Conservation (phyloP, 805 yeast genomes). For the Hanseniaspora singularis region DNA sequence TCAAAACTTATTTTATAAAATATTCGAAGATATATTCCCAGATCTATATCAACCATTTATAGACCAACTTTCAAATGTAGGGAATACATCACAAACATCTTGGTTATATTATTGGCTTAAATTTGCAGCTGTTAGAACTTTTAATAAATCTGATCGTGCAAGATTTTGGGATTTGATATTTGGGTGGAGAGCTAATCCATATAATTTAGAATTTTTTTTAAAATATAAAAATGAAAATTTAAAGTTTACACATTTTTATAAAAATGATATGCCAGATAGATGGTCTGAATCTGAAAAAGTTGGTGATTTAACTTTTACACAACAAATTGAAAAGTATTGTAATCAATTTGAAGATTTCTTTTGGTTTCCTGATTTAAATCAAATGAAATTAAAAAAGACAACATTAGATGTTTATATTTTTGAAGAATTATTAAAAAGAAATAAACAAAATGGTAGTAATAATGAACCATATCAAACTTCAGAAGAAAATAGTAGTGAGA, state of each 20-base stretch:
- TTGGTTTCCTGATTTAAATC: constrained; percentile 30
- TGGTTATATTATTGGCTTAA: constrained; percentile 95
- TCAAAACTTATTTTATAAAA: constrained; percentile 39
- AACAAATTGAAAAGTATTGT: constrained; percentile 18
- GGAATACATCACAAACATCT: constrained; percentile 47
- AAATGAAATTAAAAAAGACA: constrained; percentile 23
- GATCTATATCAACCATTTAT: constrained; percentile 63
- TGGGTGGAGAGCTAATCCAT: constrained; percentile 53
- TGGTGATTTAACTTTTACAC: constrained; percentile 11
- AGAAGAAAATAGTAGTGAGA: not conserved
- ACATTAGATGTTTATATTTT: constrained; percentile 25
- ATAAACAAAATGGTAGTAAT: constrained; percentile 16
- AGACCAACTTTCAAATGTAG: constrained; percentile 53
- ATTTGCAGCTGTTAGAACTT: constrained; percentile 75
- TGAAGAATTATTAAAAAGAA: constrained; percentile 23
- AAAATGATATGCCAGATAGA: constrained; percentile 14
- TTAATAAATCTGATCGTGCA: constrained; percentile 72
- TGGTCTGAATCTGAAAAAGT: not conserved
- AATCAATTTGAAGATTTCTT: constrained; percentile 24
- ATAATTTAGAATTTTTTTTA: constrained; percentile 27
- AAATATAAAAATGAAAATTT: constrained; percentile 24
- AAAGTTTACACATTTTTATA: constrained; percentile 25
- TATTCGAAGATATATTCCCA: constrained; percentile 55
- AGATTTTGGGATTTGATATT: constrained; percentile 78
- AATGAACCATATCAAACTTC: not conserved